Evolutionary conservation across 306 rosid genomes (phyloP), one percentile per base, ranked within the genome.

Genomic region (Ormosia semicastrata): DNA sequence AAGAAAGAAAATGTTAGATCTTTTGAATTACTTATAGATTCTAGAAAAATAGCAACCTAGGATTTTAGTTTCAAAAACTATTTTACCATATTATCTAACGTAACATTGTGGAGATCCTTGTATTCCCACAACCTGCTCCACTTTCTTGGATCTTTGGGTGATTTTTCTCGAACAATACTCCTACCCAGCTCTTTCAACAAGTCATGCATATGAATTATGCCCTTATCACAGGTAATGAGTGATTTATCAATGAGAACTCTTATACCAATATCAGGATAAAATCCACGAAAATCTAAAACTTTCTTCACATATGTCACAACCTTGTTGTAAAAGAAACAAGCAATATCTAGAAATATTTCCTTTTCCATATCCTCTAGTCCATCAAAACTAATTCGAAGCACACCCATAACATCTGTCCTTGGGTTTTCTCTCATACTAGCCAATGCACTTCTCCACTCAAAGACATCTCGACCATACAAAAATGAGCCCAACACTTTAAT

Each of bases 391-490:
- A 46, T 17, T 46, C 63, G 77, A 7, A 54, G 66, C 1, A 81
- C 75, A 11, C 73, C 8, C 75, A 73, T 53, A 17, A 73, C 54
- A 7, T 53, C 43, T 54, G 2, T 43, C 2, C 0, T 33, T 40
- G 75, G 80, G 17, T 12, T 4, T 69, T 73, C 69, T 41, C 29
- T 53, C 10, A 81, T 2, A 39, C 79, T 72, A 14, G 6, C 1
- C 73, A 81, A 72, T 29, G 84, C 79, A 72, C 84, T 63, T 30
- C 62, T 54, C 85, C 85, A 73, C 7, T 73, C 40, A 30, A 15
- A 30, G 2, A 40, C 17, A 15, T 73, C 13, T 32, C 66, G 60
- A 7, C 37, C 74, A 18, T 5, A 74, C 53, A 81, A 66, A 74
- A 11, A 66, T 17, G 81, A 74, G 6, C 76, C 76, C n/a, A 82